A percentile compares a stretch with the other conserved stretches of the same genome.
phyloP scores from a whole-genome alignment of 2,329 filamentous ascomycete genomes.

The Ophiosphaerella korrae region DNA sequence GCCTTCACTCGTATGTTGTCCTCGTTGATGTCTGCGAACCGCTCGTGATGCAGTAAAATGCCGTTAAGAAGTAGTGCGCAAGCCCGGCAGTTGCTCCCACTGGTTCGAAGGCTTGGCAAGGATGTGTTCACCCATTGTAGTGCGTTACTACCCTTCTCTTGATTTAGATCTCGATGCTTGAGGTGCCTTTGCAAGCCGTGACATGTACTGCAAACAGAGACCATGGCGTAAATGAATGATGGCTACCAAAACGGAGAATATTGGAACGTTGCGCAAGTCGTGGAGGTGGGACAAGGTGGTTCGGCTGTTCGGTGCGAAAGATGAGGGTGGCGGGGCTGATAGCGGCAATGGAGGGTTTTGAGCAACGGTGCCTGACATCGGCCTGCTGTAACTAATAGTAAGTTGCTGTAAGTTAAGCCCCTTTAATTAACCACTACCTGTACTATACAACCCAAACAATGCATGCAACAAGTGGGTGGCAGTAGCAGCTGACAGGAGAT shows the following conservation, averaged over 20 bases:
- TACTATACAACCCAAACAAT: neutral
- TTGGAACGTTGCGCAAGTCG: slow-evolving; percentile 9
- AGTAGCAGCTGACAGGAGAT: slow-evolving; percentile 12
- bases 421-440: slow-evolving; percentile 9
- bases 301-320: too few relatives aligned
- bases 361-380: neutral
- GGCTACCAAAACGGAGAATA: neutral
- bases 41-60: slow-evolving; percentile 39
- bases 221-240: slow-evolving; percentile 23
- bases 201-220: slow-evolving; percentile 40
- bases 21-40: slow-evolving; percentile 32
- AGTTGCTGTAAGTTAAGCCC: slow-evolving; percentile 8
- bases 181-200: slow-evolving; percentile 42
- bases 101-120: slow-evolving; percentile 34
- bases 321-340: slow-evolving; percentile 10
- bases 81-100: slow-evolving; percentile 36
- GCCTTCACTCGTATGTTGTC: slow-evolving; percentile 32
- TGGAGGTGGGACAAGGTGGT: slow-evolving; percentile 4
- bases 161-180: slow-evolving; percentile 18
- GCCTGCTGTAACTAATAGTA: neutral
- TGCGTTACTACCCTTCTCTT: slow-evolving; percentile 19
- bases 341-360: slow-evolving; percentile 1
- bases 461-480: slow-evolving; percentile 1
- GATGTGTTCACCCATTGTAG: slow-evolving; percentile 36
- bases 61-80: slow-evolving; percentile 43